These are phyloP conservation scores for Dothistroma pini DNA, from an alignment of 2,329 filamentous ascomycete species.

Conservation along the genomic window DNA sequence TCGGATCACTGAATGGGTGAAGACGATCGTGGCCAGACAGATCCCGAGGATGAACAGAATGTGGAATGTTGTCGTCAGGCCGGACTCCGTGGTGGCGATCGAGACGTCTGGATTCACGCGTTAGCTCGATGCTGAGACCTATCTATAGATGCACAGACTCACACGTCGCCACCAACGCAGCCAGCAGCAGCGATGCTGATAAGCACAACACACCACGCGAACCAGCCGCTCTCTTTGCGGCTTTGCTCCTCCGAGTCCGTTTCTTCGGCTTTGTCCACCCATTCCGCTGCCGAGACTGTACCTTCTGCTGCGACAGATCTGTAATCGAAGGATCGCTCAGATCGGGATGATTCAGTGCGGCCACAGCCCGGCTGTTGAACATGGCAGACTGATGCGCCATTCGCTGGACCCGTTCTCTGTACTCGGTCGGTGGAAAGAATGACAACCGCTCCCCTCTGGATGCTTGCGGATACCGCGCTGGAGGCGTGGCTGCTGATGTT, in stretches of 20 bases:
- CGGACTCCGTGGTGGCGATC: constrained; percentile 63
- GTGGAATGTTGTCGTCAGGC: constrained; percentile 67
- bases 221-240: constrained; percentile 11
- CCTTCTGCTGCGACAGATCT: constrained; percentile 28
- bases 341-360: constrained; percentile 32
- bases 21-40: constrained; percentile 69
- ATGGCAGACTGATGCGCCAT: constrained; percentile 27
- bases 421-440: constrained; percentile 16
- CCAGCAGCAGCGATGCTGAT: constrained; percentile 27
- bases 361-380: constrained; percentile 29
- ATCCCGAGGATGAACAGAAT: constrained; percentile 77
- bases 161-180: constrained; percentile 34
- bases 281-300: constrained; percentile 20
- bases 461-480: neutral
- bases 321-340: constrained; percentile 28
- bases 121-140: neutral
- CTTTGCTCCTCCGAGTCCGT: constrained; percentile 10
- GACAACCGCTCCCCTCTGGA: neutral
- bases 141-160: constrained; percentile 9
- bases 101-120: constrained; percentile 59
- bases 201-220: constrained; percentile 23
- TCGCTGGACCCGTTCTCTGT: constrained; percentile 21
- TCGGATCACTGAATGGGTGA: constrained; percentile 73
- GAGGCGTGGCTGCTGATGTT: constrained; percentile 4
- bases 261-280: constrained; percentile 23